These are phyloP conservation scores for Aspergillus sp. DNA, from an alignment of 2,329 filamentous ascomycete genomes.

Conservation along the genomic window DNA sequence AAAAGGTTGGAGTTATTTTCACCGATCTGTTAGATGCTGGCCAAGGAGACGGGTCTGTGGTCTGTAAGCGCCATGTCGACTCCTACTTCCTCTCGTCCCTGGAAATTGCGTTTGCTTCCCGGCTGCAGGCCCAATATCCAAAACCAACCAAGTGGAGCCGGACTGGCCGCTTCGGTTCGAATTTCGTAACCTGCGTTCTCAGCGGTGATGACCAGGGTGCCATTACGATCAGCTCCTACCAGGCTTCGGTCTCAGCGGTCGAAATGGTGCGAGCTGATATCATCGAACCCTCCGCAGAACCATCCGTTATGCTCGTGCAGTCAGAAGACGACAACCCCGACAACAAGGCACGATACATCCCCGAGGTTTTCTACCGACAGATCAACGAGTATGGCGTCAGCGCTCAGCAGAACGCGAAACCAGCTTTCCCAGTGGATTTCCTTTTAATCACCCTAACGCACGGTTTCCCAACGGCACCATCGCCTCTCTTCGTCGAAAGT, in stretches of 20 bases:
- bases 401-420: slow-evolving; percentile 95
- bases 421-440: slow-evolving; percentile 93
- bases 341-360: slow-evolving; percentile 77
- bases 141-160: slow-evolving; percentile 96
- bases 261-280: slow-evolving; percentile 97
- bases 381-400: slow-evolving; percentile 96
- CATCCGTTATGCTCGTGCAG: slow-evolving; percentile 87
- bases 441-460: slow-evolving; percentile 92
- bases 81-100: slow-evolving; percentile 91
- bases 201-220: slow-evolving; percentile 86
- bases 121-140: slow-evolving; percentile 79
- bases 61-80: slow-evolving; percentile 93
- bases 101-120: slow-evolving; percentile 82
- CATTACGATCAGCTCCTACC: slow-evolving; percentile 85
- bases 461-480: slow-evolving; percentile 78
- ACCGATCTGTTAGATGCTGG: slow-evolving; percentile 84
- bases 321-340: slow-evolving; percentile 69
- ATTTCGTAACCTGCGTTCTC: slow-evolving; percentile 93
- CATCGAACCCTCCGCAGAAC: slow-evolving; percentile 89
- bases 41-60: slow-evolving; percentile 70
- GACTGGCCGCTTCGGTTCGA: slow-evolving; percentile 85
- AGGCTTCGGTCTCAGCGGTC: slow-evolving; percentile 89
- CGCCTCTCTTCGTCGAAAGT: slow-evolving; percentile 63
- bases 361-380: slow-evolving; percentile 90
- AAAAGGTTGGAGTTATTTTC: slow-evolving; percentile 88